phyloP scores from a whole-genome alignment of 768 basidiomycete species.

The Mycena chlorophos region DNA sequence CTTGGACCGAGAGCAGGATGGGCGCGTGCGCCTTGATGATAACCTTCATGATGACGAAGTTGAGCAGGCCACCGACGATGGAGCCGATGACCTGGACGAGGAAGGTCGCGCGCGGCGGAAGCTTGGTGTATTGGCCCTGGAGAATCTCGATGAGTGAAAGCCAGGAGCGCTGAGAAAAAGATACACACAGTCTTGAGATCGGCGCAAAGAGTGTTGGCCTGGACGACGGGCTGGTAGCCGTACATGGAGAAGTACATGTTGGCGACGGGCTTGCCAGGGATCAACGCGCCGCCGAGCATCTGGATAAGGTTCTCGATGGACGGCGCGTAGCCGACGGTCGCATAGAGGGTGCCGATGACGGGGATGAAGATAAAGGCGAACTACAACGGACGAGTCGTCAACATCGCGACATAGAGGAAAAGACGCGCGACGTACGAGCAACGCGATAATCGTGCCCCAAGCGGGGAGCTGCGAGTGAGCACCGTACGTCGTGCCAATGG shows the following conservation, averaged over 20 bases:
- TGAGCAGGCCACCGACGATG: conserved; percentile 50
- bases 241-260: conserved; percentile 39
- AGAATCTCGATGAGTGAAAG: background rate
- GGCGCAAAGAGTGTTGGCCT: conserved; percentile 28
- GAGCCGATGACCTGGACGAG: conserved; percentile 53
- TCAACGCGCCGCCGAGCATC: conserved; percentile 47
- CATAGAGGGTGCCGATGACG: conserved; percentile 49
- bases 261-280: conserved; percentile 45
- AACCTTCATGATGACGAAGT: conserved; percentile 54
- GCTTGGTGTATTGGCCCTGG: conserved; percentile 46
- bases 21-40: conserved; percentile 36
- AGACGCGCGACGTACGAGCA: conserved; percentile 29
- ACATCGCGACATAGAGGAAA: background rate
- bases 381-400: background rate
- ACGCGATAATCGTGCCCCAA: conserved; percentile 41
- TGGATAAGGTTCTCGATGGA: conserved; percentile 40
- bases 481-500: conserved; percentile 35
- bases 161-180: background rate
- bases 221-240: conserved; percentile 34
- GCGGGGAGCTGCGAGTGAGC: conserved; percentile 27
- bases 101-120: conserved; percentile 62
- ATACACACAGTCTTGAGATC: conserved; percentile 36
- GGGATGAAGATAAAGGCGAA: conserved; percentile 47
- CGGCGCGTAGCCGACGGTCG: conserved; percentile 41
- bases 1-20: conserved; percentile 45